Percentiles rank a stretch among this genome's conserved stretches.
Conservation (phyloP, 139 green algal species). For the Desmodesmus armatus region DNA sequence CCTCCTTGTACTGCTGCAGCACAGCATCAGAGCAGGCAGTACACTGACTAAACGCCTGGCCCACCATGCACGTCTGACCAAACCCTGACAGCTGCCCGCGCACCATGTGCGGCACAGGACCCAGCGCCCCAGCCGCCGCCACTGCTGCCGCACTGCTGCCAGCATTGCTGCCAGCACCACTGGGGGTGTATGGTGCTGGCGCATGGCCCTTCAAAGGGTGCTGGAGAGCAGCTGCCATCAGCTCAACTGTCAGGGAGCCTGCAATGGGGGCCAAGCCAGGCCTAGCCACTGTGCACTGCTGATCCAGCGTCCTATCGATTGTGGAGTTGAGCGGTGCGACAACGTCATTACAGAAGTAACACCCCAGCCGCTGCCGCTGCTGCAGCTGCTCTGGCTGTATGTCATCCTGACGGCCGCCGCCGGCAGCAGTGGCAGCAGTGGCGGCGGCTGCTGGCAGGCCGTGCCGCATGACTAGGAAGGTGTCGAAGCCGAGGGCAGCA, state of each 20-base stretch:
- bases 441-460: constrained; percentile 45
- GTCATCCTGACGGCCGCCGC: no score
- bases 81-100: constrained; percentile 63
- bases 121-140: constrained; percentile 65
- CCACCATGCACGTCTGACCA: constrained; percentile 74
- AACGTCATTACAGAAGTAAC: constrained; percentile 99
- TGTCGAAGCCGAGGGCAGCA: constrained; percentile 94
- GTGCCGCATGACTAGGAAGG: constrained; percentile 83
- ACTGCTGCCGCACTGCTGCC: constrained; percentile 1
- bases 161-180: neutral
- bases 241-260: constrained; percentile 89
- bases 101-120: constrained; percentile 83
- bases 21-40: constrained; percentile 90
- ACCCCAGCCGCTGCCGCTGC: constrained; percentile 79
- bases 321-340: constrained; percentile 94
- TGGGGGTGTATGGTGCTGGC: constrained; percentile 60
- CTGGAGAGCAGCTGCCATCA: constrained; percentile 85
- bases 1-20: constrained; percentile 67
- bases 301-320: constrained; percentile 88
- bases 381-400: constrained; percentile 4
- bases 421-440: constrained; percentile 3
- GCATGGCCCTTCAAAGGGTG: constrained; percentile 72
- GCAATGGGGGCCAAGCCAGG: constrained; percentile 93
- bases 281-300: constrained; percentile 95
- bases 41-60: constrained; percentile 88